Evolutionary conservation across 2,329 filamentous ascomycete species (phyloP).

Genomic region (Fusarium euwallaceae): DNA sequence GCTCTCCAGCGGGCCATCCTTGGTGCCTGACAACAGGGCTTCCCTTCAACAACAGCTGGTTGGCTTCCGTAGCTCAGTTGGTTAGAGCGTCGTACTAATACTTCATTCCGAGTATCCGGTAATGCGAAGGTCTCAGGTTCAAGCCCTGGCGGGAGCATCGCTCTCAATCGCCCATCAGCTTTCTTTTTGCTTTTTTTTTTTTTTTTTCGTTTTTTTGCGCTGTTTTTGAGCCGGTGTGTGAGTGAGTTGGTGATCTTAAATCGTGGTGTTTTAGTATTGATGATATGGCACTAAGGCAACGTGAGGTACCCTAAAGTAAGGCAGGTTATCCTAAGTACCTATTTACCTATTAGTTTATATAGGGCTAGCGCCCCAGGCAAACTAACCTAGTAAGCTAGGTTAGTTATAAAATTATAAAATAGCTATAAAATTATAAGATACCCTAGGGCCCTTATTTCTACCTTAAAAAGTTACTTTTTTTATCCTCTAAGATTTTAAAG

Average conservation of each 20-base stretch:
- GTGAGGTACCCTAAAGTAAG: background rate
- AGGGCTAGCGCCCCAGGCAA: too few species aligned
- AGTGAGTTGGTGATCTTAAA: background rate
- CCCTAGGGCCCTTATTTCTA: accelerated
- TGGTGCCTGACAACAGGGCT: accelerated
- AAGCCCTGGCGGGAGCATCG: constrained; percentile 19
- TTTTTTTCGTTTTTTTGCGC: background rate
- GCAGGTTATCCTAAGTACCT: background rate
- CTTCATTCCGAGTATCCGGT: constrained; percentile 5
- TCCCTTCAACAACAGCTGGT: constrained; percentile 4
- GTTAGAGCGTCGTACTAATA: constrained; percentile 27
- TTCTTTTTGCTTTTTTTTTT: background rate
- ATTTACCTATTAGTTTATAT: too few species aligned
- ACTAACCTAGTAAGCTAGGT: too few species aligned
- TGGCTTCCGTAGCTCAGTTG: constrained; percentile 24
- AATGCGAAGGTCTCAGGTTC: constrained; percentile 23
- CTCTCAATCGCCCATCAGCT: constrained; percentile 15
- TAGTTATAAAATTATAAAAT: too few species aligned
- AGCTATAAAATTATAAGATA: too few species aligned
- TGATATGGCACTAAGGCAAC: background rate
- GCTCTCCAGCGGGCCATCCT: background rate
- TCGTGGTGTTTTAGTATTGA: background rate
- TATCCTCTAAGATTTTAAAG: too few species aligned
- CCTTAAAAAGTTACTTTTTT: too few species aligned
- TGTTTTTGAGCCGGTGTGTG: background rate